Evolutionary conservation across 225 moss, liverwort and hornwort species (phyloP), one percentile per base, ranked within the genome.

Genomic region (Physcomitrium patens): DNA sequence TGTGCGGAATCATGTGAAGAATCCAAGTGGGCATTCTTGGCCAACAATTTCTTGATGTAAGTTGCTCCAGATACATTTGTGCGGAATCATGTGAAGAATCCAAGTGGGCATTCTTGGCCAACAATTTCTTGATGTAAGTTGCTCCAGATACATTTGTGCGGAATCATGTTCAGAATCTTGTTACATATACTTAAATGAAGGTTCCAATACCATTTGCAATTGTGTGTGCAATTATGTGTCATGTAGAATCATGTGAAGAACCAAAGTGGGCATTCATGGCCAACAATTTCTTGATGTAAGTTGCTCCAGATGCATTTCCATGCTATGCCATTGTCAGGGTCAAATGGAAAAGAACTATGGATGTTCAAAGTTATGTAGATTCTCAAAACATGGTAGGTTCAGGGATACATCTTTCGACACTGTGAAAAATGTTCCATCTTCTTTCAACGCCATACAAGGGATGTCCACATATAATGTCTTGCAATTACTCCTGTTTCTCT

Each of bases 371-470:
- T 28, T 31, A 1, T 75, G 17, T 0, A 93, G 44, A 10, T 12
- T 61, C 18, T 13, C 68, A 44, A 93, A 87, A 24, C 48, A 59
- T 19, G 93, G 93, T 3, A 87, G 19, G 0, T 55, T 49, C 31
- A 89, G 46, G 0, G 11, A 0, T 0, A 27, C 18, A 0, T 72
- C 77, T 10, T 77, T 71, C 60, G 79, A 11, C 1, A 86, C 84
- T 3, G 82, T 81, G 47, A 74, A 60, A 76, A 85, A 93, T 0
- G 0, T 76, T 6, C 93, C 93, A 51, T 77, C 86, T 11, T 93
- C 93, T 0, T 77, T 87, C 0, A 91, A 78, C 0, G 78, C 70
- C 93, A 93, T 91, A 43, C 91, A 91, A 0, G 93, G 93, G 0
- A 89, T 73, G 24, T 93, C 91, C 19, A 93, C 9, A 42, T 91